phyloP scores from a whole-genome alignment of 331 rosid genomes.

The Spiraea crenata region DNA sequence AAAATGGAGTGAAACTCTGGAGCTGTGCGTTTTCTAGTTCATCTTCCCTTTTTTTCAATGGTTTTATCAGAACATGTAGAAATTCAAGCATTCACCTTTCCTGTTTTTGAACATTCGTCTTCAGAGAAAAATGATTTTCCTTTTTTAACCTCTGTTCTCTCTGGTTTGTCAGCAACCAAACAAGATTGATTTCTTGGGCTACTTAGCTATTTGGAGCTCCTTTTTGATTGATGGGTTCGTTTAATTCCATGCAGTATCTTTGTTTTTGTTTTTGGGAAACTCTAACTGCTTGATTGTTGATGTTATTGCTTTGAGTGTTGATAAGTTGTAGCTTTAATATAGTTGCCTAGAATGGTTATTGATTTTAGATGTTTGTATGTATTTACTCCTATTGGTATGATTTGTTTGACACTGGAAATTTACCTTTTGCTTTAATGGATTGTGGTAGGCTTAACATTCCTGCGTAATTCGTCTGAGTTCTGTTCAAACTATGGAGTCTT shows the following conservation, averaged over 20 bases:
- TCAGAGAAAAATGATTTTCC: background rate
- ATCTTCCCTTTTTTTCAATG: background rate
- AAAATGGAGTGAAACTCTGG: background rate
- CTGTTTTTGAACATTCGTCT: background rate
- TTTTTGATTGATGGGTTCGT: conserved; percentile 21
- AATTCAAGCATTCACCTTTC: background rate
- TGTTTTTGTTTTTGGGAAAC: conserved; percentile 12
- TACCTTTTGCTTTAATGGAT: conserved; percentile 17
- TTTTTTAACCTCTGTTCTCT: background rate
- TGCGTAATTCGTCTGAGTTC: conserved; percentile 23
- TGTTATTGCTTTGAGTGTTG: conserved; percentile 17
- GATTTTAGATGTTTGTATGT: conserved; percentile 3
- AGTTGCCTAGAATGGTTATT: conserved; percentile 16
- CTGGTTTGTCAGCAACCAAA: conserved; percentile 18
- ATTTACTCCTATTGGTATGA: conserved; percentile 7
- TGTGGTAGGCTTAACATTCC: conserved; percentile 36
- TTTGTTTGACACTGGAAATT: background rate
- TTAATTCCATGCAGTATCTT: conserved; percentile 17
- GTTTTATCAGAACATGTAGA: background rate
- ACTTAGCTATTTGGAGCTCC: conserved; percentile 12
- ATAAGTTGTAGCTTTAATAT: conserved; percentile 15
- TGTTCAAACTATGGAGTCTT: conserved; percentile 57
- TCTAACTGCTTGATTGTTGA: conserved; percentile 8
- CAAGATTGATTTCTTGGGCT: conserved; percentile 14
- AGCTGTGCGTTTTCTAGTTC: background rate